Evolutionary conservation across 208 protist species (phyloP), one percentile per base, ranked within the genome.

Genomic region (Acanthamoeba royreba): DNA sequence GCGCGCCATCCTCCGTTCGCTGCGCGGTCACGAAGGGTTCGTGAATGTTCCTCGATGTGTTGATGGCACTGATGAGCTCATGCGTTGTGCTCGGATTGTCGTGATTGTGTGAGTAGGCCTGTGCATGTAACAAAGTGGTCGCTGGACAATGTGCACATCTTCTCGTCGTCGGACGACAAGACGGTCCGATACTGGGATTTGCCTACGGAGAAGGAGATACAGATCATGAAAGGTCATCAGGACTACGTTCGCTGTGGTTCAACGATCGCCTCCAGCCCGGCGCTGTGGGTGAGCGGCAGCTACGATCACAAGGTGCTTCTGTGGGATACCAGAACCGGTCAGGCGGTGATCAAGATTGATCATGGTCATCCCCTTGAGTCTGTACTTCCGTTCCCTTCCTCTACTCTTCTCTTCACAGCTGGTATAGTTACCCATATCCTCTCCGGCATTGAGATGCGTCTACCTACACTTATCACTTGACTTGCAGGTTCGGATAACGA

Each of bases 291-390:
- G 19, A 94, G 42, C 33, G 92, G 94, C 11, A 19, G 45, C 28
- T 96, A 96, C 69, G 95, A 96, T 49, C 95, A 96, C 61, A 94
- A 72, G 25, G 93, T 96, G 25, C 61, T 85, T 46, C 61, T 96
- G 47, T 96, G 95, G 95, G 95, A 96, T 46, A 53, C 58, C 15
- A 63, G 95, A 8, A 81, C 47, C 9, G 79, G 28, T 49, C 5
- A 93, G 43, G 61, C 43, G n/a, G 74, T 72, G 9, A 66, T 95
- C 49, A 87, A 47, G 35, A 25, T 96, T 40, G 92, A 95, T 53
- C 94, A 95, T 31, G 95, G 94, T 19, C 55, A 89, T 13, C 95
- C 95, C 46, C 88, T 96, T 11, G 95, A 96, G 87, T 15, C 33
- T 19, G 85, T 96, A 11, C 46, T 95, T 28, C 40, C 92, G 43